Evolutionary conservation across 306 rosid species (phyloP), one percentile per base, ranked within the genome.

Genomic region (Leucaena leucocephala): DNA sequence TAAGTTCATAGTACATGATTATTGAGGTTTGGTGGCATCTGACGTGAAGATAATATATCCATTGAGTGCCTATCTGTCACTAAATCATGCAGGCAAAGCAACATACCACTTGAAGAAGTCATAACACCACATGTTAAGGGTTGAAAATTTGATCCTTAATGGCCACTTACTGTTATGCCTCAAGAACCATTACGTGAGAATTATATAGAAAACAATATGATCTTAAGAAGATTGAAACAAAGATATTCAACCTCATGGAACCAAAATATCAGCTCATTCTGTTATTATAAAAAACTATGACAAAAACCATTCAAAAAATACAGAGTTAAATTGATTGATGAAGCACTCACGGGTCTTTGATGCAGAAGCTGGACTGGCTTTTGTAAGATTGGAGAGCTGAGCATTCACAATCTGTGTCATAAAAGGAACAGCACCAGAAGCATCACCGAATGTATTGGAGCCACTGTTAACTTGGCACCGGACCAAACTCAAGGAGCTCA

Each of bases 311-410:
- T 48, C 8, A 27, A 17, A 8, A 67, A 40, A n/a, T n/a, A 40
- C 50, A 40, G 33, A 8, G 22, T 72, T 48, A 43, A 21, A 72
- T 8, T 10, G 27, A 27, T 27, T 27, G 19, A 70, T 54, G 49
- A 68, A 68, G 52, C 35, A 84, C 99, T 86, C 75, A 95, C 99
- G 87, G 83, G 59, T 95, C 86, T 75, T 87, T 90, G 40, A 93
- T 85, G 74, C 99, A 95, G 88, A 95, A 95, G 84, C 78, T 87
- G 70, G 91, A 87, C 45, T 76, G 84, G 22, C 65, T 66, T 73
- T 85, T 80, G 13, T 0, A 76, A 90, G 84, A 84, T 90, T 92
- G 76, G 94, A 88, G 63, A 95, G 75, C n/a, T 82, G 84, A 2
- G 44, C 8, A 70, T 95, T 89, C 10, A 87, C 91, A 68, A 85